These are phyloP conservation scores for Pichia heedii DNA, from an alignment of 805 yeast species.

Conservation along the genomic window DNA sequence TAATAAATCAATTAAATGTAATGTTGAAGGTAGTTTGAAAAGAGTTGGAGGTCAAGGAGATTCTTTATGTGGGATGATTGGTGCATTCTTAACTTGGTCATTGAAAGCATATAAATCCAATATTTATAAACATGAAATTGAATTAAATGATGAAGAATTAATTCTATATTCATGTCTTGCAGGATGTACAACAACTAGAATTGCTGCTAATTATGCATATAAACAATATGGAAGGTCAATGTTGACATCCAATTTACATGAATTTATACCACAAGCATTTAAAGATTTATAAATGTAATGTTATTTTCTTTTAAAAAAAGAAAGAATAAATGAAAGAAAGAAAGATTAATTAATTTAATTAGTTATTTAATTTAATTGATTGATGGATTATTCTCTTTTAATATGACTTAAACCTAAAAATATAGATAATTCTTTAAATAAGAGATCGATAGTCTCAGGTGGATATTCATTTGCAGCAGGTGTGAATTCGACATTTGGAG, in stretches of 20 bases:
- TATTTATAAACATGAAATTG: slow-evolving; percentile 37
- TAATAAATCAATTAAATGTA: slow-evolving; percentile 32
- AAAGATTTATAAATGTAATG: slow-evolving; percentile 13
- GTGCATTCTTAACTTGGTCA: slow-evolving; percentile 77
- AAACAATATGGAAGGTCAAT: slow-evolving; percentile 59
- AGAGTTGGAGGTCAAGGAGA: slow-evolving; percentile 98
- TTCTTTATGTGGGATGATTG: slow-evolving; percentile 77
- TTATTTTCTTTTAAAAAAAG: neutral
- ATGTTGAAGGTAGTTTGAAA: slow-evolving; percentile 55
- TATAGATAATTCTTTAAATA: slow-evolving; percentile 58
- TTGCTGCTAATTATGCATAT: slow-evolving; percentile 59
- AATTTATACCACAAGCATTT: slow-evolving; percentile 56
- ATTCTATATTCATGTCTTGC: slow-evolving; percentile 55
- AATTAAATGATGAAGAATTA: slow-evolving; percentile 24
- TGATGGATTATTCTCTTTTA: slow-evolving; percentile 5
- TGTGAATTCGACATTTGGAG: slow-evolving; percentile 27
- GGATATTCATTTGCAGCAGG: slow-evolving; percentile 28
- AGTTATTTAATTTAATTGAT: too few species aligned
- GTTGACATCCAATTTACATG: slow-evolving; percentile 78
- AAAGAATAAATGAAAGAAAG: too few species aligned
- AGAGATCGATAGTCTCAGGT: slow-evolving; percentile 41
- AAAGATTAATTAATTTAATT: neutral
- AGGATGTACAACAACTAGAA: slow-evolving; percentile 60
- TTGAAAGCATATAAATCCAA: slow-evolving; percentile 47
- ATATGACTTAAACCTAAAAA: slow-evolving; percentile 41